Base-by-base conservation (phyloP, 2,329 filamentous ascomycete genomes). In the Saccharata proteae region DNA sequence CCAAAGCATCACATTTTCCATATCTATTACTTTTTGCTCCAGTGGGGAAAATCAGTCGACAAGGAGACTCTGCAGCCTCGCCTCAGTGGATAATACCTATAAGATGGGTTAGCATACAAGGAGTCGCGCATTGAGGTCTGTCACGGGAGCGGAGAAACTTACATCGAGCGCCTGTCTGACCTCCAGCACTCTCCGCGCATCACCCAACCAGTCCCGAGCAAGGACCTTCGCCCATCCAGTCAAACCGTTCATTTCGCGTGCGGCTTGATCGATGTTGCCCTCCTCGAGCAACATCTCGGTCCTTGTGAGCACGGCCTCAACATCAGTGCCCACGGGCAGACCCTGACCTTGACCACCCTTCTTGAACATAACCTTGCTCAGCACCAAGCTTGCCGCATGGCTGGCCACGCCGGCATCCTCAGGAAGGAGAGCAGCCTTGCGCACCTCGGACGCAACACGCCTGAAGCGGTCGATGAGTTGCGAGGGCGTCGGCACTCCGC, bases 81-180 rank as follows among this genome's bases (percentile, higher is more conserved):
- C 86, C 63, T 94, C 85, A 4, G 85, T 82, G 44, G 84, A 77
- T 61, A 93, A 92, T 36, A 92, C 77, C 81, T 86, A 11, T 26
- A 27, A 5, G 5, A 9, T 5, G 19, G 19, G n/a, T 21, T 7
- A n/a, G 19, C n/a, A 16, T 20, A n/a, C n/a, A 22, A 19, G 6
- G 18, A 32, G 20, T 22, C 9, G n/a, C n/a, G n/a, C n/a, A n/a
- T n/a, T n/a, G n/a, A n/a, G n/a, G n/a, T n/a, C n/a, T n/a, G n/a
- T n/a, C 11, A n/a, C 25, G 7, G 13, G 25, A 34, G 17, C n/a
- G n/a, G n/a, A n/a, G n/a, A n/a, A 9, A 71, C 77, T 75, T 59
- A 93, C 90, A 59, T 98, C 90, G 48, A 98, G 68, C 48, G 90
- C 90, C 63, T 98, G 90, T 61, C 82, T 78, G 42, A 96, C 90